These are phyloP conservation scores for Halophytophthora batemanensis DNA, from an alignment of 352 stramenopile genomes.

Conservation along the genomic window DNA sequence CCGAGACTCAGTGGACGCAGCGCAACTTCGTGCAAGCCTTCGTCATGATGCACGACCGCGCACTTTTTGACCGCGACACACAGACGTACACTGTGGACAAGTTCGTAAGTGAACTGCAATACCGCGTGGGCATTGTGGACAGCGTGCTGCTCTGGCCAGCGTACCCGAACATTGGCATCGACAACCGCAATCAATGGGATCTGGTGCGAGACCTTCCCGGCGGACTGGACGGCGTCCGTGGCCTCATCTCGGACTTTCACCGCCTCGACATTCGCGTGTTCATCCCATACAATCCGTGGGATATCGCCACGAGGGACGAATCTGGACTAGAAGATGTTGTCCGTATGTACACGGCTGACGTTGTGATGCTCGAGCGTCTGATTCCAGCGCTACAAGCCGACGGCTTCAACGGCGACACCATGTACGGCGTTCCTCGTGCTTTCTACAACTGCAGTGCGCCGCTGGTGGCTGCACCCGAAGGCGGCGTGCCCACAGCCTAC, in stretches of 20 bases:
- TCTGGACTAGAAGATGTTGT: conserved; percentile 42
- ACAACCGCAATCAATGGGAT: conserved; percentile 84
- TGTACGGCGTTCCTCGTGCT: conserved; percentile 78
- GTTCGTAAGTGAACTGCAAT: conserved; percentile 58
- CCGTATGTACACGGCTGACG: conserved; percentile 74
- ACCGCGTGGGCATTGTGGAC: conserved; percentile 55
- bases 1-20: conserved; percentile 66
- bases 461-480: conserved; percentile 56
- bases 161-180: conserved; percentile 82
- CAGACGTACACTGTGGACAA: conserved; percentile 68
- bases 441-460: conserved; percentile 77
- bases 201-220: conserved; percentile 56
- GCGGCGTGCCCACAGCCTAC: conserved; percentile 60
- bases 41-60: conserved; percentile 74
- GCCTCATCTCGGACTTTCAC: conserved; percentile 63
- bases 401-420: conserved; percentile 87
- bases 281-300: conserved; percentile 87
- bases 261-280: conserved; percentile 53
- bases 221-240: conserved; percentile 40
- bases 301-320: conserved; percentile 64
- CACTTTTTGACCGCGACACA: conserved; percentile 63
- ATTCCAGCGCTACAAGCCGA: conserved; percentile 47
- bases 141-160: conserved; percentile 82
- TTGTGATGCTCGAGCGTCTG: conserved; percentile 44
- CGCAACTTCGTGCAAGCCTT: conserved; percentile 73